Conservation (phyloP, 257 asterid species). For the Solanum paucissectum region DNA sequence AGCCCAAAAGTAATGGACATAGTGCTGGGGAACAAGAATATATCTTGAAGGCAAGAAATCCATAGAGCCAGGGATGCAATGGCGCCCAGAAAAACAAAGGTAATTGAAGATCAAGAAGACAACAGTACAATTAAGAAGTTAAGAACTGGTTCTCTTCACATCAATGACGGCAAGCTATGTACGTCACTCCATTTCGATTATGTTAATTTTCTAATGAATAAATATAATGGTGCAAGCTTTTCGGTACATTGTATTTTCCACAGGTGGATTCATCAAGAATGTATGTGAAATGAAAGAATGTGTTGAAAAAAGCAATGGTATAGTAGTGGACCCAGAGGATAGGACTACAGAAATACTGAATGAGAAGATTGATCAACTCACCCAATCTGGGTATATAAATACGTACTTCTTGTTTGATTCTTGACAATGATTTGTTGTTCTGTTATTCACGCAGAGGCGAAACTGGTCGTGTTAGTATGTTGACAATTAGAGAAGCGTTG, state of each 20-base stretch:
- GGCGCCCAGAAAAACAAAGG: background rate
- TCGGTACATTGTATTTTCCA: background rate
- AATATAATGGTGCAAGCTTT: background rate
- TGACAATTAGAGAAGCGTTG: background rate
- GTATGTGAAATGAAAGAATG: background rate
- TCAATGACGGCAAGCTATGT: background rate
- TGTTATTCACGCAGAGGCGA: background rate
- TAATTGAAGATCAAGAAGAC: background rate
- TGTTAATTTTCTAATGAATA: background rate
- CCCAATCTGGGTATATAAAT: background rate
- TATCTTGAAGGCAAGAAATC: background rate
- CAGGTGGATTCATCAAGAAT: background rate
- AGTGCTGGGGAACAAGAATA: background rate
- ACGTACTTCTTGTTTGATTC: background rate
- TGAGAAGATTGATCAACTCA: too few species aligned
- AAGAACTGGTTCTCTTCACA: background rate
- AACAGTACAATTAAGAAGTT: background rate
- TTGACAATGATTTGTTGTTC: background rate
- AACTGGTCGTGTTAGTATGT: background rate
- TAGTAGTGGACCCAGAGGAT: background rate
- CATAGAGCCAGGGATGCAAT: background rate
- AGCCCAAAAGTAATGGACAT: too few species aligned
- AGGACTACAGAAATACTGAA: background rate
- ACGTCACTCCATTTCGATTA: background rate
- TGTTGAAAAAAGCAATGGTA: background rate